These are phyloP conservation scores for Fomitopsis serialis DNA, from an alignment of 768 basidiomycete genomes.

Conservation along the genomic window DNA sequence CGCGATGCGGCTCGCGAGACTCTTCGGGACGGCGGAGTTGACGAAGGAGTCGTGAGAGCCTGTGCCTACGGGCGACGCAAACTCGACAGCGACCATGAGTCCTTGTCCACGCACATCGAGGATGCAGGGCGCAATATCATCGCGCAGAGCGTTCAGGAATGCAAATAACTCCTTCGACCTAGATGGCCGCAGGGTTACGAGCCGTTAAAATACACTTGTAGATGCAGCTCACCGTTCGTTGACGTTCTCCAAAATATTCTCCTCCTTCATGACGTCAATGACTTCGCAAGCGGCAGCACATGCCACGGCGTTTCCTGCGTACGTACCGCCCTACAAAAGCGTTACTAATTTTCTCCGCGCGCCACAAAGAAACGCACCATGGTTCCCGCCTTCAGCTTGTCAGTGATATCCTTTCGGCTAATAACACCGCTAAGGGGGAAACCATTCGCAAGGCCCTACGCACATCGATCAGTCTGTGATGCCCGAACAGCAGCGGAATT, in stretches of 20 bases:
- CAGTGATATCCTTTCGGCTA: constrained; percentile 75
- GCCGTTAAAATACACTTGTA: background rate
- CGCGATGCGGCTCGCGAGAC: constrained; percentile 65
- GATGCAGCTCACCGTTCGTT: constrained; percentile 45
- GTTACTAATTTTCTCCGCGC: too few relatives aligned
- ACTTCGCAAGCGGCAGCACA: constrained; percentile 91
- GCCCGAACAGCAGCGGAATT: background rate
- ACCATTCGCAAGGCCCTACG: constrained; percentile 79
- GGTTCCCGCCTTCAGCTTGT: constrained; percentile 71
- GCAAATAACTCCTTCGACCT: constrained; percentile 72
- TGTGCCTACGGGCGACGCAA: constrained; percentile 58
- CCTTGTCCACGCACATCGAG: constrained; percentile 87
- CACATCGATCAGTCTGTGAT: background rate
- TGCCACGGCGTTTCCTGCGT: constrained; percentile 87
- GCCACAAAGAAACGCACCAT: constrained; percentile 49
- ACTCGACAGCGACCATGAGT: constrained; percentile 85
- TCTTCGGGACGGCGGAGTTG: constrained; percentile 34
- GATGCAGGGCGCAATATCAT: constrained; percentile 55
- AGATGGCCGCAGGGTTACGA: background rate
- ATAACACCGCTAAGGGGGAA: constrained; percentile 90
- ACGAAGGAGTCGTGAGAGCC: constrained; percentile 40
- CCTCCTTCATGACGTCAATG: constrained; percentile 68
- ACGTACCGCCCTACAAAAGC: constrained; percentile 88
- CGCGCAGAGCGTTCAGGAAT: constrained; percentile 50
- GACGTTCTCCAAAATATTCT: constrained; percentile 82